phyloP scores from a whole-genome alignment of 2,329 filamentous ascomycete genomes.

The Xylaria sp. region DNA sequence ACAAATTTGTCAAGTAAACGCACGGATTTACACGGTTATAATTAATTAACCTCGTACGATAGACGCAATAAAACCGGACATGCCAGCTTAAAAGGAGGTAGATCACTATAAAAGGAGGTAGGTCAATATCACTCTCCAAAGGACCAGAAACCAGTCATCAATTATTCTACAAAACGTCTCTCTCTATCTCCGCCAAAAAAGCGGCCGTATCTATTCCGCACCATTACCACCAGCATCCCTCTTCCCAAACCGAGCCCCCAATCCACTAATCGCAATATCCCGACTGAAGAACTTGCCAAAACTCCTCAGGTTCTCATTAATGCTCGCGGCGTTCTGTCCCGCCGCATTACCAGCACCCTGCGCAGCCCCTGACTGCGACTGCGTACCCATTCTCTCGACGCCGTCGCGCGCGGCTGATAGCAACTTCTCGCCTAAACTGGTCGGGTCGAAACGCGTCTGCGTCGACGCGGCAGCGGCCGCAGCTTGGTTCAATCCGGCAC shows the following conservation, averaged over 20 bases:
- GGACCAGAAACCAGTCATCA: too few species aligned
- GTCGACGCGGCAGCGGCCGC: conserved; percentile 28
- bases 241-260: conserved; percentile 69
- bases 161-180: too few species aligned
- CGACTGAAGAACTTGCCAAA: conserved; percentile 94
- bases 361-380: conserved; percentile 30
- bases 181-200: neutral
- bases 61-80: neutral
- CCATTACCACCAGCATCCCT: conserved; percentile 39
- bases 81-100: too few species aligned
- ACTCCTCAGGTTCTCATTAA: conserved; percentile 92
- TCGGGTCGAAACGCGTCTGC: conserved; percentile 64
- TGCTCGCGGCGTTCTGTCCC: conserved; percentile 51
- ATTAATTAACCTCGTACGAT: too few species aligned
- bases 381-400: conserved; percentile 68
- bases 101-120: too few species aligned
- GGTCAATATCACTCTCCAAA: neutral
- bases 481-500: conserved; percentile 35
- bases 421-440: conserved; percentile 77
- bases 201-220: neutral
- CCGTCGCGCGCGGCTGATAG: conserved; percentile 84
- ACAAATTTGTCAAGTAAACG: neutral
- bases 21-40: neutral
- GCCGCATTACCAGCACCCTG: conserved; percentile 31
- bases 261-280: conserved; percentile 62